These are phyloP conservation scores for Centrapalus pauciflorus DNA, from an alignment of 129 eudicot genomes.

Conservation along the genomic window DNA sequence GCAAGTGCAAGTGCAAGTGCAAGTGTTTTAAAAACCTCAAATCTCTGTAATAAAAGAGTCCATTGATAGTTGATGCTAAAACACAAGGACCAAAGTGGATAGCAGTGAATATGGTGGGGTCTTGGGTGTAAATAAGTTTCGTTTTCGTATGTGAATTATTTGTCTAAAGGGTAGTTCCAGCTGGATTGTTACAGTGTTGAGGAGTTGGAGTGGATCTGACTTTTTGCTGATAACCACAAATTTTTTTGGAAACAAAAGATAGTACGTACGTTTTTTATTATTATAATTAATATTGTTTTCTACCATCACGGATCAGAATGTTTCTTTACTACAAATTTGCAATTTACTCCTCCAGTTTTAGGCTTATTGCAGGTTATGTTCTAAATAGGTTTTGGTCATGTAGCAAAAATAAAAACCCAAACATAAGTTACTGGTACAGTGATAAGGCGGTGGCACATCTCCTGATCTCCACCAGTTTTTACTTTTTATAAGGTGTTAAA, in stretches of 20 bases:
- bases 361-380: background rate
- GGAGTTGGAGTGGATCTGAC: slow-evolving; percentile 40
- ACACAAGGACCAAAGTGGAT: slow-evolving; percentile 18
- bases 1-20: no score
- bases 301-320: slow-evolving; percentile 21
- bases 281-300: no score
- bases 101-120: slow-evolving; percentile 8
- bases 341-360: background rate
- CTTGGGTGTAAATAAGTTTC: slow-evolving; percentile 7
- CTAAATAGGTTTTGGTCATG: no score
- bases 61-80: background rate
- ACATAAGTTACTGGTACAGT: no score
- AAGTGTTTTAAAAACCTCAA: no score
- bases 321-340: slow-evolving; percentile 1
- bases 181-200: slow-evolving; percentile 40
- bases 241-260: slow-evolving; percentile 23
- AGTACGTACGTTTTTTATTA: slow-evolving; percentile 12
- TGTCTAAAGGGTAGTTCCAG: slow-evolving; percentile 37
- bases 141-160: slow-evolving; percentile 31
- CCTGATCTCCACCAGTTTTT: no score
- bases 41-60: no score
- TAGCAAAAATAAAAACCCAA: no score
- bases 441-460: no score
- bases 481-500: no score
- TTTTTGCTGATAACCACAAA: slow-evolving; percentile 25